A percentile compares a stretch with the other conserved stretches of the same genome.
These are phyloP conservation scores for Globisporangium cystogenes DNA, from an alignment of 352 stramenopile species.

Conservation along the genomic window DNA sequence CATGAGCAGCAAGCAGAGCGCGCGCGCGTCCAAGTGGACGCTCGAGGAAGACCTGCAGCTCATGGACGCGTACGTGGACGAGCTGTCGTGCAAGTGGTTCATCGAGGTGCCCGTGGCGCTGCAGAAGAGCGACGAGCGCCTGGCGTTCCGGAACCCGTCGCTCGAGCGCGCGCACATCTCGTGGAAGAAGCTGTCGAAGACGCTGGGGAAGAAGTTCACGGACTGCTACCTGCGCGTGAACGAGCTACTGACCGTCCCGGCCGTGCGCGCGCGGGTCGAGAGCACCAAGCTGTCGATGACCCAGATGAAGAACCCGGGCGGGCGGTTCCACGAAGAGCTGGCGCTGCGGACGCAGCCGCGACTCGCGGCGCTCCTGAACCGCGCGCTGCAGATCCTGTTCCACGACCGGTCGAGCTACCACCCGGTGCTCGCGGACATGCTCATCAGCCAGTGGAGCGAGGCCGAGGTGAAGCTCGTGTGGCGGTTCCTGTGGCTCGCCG, in stretches of 20 bases:
- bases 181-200: slow-evolving; percentile 61
- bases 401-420: slow-evolving; percentile 72
- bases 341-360: slow-evolving; percentile 52
- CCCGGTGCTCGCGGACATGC: slow-evolving; percentile 58
- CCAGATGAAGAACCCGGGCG: slow-evolving; percentile 64
- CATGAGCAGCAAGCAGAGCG: slow-evolving; percentile 40
- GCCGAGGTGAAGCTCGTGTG: slow-evolving; percentile 79
- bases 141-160: slow-evolving; percentile 57
- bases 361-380: slow-evolving; percentile 52
- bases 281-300: slow-evolving; percentile 53
- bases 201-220: slow-evolving; percentile 48
- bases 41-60: slow-evolving; percentile 56
- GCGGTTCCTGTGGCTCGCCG: slow-evolving; percentile 77
- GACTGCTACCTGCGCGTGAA: slow-evolving; percentile 72
- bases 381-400: slow-evolving; percentile 78
- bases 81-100: slow-evolving; percentile 70
- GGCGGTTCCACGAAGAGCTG: slow-evolving; percentile 63
- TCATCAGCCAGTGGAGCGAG: slow-evolving; percentile 70
- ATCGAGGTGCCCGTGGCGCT: slow-evolving; percentile 70
- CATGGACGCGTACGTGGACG: slow-evolving; percentile 70
- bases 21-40: slow-evolving; percentile 55
- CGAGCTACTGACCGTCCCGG: slow-evolving; percentile 54
- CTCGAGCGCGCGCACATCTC: slow-evolving; percentile 58
- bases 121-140: slow-evolving; percentile 50
- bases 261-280: slow-evolving; percentile 55